Percentiles rank a stretch among this genome's conserved stretches.
phyloP scores from a whole-genome alignment of 176 grass and related monocot genomes.

The Avena eriantha region DNA sequence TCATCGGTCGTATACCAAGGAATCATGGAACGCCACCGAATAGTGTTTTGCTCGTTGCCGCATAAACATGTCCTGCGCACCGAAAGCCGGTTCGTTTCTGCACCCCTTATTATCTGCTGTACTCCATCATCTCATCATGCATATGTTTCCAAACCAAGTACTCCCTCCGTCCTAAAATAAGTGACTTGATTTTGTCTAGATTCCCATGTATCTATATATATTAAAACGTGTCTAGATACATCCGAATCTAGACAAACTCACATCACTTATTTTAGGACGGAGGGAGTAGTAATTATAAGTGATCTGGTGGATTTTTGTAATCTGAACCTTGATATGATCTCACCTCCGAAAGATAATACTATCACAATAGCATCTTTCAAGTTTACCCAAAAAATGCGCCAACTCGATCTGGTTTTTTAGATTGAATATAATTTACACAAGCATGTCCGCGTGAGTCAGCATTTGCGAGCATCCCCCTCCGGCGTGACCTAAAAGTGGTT shows the following conservation, averaged over 20 bases:
- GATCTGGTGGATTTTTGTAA: not conserved
- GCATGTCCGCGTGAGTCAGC: not conserved
- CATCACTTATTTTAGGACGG: too few relatives aligned
- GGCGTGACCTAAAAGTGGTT: too few relatives aligned
- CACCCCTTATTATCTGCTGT: not conserved
- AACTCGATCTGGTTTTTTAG: not conserved
- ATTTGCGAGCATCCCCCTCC: not conserved
- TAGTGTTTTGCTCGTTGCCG: not conserved
- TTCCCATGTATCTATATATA: too few relatives aligned
- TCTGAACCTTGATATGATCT: not conserved
- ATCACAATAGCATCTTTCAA: not conserved
- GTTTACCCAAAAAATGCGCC: not conserved
- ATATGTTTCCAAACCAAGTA: not conserved
- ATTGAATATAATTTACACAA: not conserved
- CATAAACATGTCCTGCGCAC: constrained; percentile 40
- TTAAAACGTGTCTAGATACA: too few relatives aligned
- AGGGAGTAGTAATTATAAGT: not conserved
- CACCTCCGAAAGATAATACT: too few relatives aligned
- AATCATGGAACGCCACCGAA: not conserved
- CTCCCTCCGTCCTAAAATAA: too few relatives aligned
- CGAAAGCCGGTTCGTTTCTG: constrained; percentile 39
- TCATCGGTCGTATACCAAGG: not conserved
- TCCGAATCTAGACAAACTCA: too few relatives aligned
- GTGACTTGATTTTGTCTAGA: too few relatives aligned
- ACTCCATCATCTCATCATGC: not conserved